phyloP scores from a whole-genome alignment of 345 rosid genomes.

The thale cress (Arabidopsis thaliana) region DNA sequence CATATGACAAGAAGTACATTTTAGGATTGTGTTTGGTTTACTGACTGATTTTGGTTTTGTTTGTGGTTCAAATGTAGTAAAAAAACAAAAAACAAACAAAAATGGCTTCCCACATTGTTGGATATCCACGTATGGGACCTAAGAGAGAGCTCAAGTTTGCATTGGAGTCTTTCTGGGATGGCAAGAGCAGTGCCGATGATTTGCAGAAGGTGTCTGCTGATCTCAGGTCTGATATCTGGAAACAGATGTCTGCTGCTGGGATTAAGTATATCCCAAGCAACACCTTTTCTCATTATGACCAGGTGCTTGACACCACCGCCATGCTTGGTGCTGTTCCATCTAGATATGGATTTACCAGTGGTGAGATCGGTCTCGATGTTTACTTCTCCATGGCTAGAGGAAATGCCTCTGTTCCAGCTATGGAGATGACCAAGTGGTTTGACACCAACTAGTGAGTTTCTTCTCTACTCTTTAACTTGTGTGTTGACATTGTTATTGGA shows the following conservation, averaged over 20 bases:
- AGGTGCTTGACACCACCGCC: conserved; percentile 88
- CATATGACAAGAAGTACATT: neutral
- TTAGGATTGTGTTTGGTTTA: neutral
- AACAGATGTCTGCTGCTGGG: conserved; percentile 85
- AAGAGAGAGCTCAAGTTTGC: conserved; percentile 99
- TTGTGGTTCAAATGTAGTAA: neutral
- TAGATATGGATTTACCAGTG: conserved; percentile 79
- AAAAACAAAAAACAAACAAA: conserved; percentile 36
- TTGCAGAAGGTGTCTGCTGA: conserved; percentile 86
- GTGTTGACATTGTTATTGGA: neutral
- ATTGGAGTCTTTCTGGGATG: conserved; percentile 98
- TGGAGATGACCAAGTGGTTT: conserved; percentile 99
- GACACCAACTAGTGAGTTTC: conserved; percentile 98
- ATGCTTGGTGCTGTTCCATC: conserved; percentile 98
- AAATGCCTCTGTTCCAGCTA: conserved; percentile 93
- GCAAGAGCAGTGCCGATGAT: conserved; percentile 88
- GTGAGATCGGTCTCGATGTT: conserved; percentile 81
- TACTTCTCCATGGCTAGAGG: conserved; percentile 99
- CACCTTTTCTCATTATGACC: conserved; percentile 92
- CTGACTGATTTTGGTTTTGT: conserved; percentile 37
- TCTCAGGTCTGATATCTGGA: conserved; percentile 92
- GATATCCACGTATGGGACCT: conserved; percentile 99
- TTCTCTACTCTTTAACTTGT: neutral
- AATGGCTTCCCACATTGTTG: conserved; percentile 98
- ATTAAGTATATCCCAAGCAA: conserved; percentile 96